Conservation (phyloP, 306 rosid species). For the Vigna mungo region DNA sequence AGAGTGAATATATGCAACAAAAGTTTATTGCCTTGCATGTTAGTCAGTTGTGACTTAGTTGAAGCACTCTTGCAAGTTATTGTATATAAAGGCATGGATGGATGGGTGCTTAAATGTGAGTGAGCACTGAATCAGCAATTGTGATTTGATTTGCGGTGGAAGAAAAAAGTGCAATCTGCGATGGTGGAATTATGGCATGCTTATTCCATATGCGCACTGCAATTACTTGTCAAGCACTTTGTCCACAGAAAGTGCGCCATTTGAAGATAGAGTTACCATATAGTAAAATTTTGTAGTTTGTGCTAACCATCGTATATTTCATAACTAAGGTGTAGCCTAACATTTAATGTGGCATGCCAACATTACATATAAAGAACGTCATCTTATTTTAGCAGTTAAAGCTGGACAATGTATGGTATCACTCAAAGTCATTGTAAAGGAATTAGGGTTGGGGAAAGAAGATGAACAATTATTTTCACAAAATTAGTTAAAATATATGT, state of each 20-base stretch:
- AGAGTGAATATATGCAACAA: conserved; percentile 4
- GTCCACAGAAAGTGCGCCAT: conserved; percentile 1
- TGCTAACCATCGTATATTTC: not conserved
- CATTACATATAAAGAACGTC: too few relatives aligned
- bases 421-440: not conserved
- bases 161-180: not conserved
- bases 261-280: not conserved
- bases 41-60: not conserved
- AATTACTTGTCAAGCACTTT: not conserved
- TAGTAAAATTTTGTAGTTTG: not conserved
- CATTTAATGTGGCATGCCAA: not conserved
- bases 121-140: not conserved
- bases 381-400: not conserved
- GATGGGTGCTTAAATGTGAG: conserved; percentile 18
- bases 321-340: not conserved
- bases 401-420: not conserved
- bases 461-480: too few relatives aligned
- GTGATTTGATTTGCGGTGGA: not conserved
- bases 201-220: conserved; percentile 7
- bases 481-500: not conserved
- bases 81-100: not conserved
- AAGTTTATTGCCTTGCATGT: conserved; percentile 33
- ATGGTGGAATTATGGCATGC: conserved; percentile 44
- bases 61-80: not conserved
- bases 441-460: too few relatives aligned